A percentile compares a stretch with the other conserved stretches of the same genome.
Conservation (phyloP, 2,329 filamentous ascomycete genomes). For the Ophioceras dolichostomum region DNA sequence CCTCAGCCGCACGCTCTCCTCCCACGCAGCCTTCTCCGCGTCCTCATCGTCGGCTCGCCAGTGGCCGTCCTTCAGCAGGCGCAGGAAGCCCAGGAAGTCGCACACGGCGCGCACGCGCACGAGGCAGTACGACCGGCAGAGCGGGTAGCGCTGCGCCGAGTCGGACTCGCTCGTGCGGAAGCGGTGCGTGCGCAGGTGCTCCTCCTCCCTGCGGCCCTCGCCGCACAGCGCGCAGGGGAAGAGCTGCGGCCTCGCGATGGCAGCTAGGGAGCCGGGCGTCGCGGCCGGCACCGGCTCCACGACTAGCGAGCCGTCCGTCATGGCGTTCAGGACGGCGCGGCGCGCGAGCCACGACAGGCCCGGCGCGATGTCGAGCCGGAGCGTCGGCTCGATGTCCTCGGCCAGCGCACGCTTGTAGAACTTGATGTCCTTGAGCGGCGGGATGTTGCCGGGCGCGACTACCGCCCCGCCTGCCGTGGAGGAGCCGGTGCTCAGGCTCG, state of each 20-base stretch:
- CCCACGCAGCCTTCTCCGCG: conserved; percentile 82
- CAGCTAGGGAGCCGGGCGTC: conserved; percentile 16
- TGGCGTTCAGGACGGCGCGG: conserved; percentile 68
- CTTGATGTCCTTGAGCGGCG: conserved; percentile 72
- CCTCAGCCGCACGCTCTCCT: conserved; percentile 78
- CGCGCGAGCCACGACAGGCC: conserved; percentile 89
- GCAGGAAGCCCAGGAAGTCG: conserved; percentile 83
- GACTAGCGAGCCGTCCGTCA: conserved; percentile 74
- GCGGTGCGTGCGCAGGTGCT: conserved; percentile 68
- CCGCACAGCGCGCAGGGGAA: conserved; percentile 81
- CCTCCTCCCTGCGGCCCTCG: conserved; percentile 59
- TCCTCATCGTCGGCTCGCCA: conserved; percentile 76
- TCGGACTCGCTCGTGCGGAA: conserved; percentile 84
- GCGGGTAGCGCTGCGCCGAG: conserved; percentile 74
- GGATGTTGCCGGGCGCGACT: conserved; percentile 26
- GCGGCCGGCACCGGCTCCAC: conserved; percentile 73
- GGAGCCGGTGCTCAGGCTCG: conserved; percentile 32
- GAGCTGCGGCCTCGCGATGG: conserved; percentile 37
- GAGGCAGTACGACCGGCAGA: conserved; percentile 74
- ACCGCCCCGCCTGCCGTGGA: conserved; percentile 17
- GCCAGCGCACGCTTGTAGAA: conserved; percentile 85
- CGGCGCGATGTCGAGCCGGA: conserved; percentile 79
- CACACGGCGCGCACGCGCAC: conserved; percentile 75
- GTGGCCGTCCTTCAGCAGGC: conserved; percentile 85
- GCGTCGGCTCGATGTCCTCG: conserved; percentile 90